Base-by-base conservation (phyloP, 176 grass and related monocot genomes). In the Cenchrus purpureus region DNA sequence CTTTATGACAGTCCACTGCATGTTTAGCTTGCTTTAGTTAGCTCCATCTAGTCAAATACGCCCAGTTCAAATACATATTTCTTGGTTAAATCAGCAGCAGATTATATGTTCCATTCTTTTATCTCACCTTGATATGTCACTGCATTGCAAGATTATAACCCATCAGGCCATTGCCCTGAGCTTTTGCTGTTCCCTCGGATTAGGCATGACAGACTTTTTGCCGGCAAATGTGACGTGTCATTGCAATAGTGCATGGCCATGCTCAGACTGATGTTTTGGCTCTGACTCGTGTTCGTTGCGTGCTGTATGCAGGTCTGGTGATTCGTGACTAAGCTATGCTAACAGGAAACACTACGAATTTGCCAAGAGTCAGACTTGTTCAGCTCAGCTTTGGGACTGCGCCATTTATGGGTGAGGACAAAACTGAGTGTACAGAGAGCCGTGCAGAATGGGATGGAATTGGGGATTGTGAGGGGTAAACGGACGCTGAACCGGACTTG, bases 231-330 rank as follows among this genome's bases (percentile, higher is more conserved):
- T 58, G 17, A 20, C 2, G 19, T 58, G 56, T 58, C 56, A 58
- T 58, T 58, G 17, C 6, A 58, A 56, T 56, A 17, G 16, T 58
- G 56, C 7, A 5, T 58, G 17, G 1, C 20, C 56, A 9, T n/a
- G 6, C 55, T 17, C 8, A 32, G 3, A 13, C 8, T 17, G 8
- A 54, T 32, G 10, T 4, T 52, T 54, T 9, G 15, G 14, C 13
- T 53, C 49, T 74, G 58, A 51, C 12, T 15, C 75, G 8, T 66
- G 32, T 17, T 37, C 60, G 16, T 62, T 14, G 2, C 12, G 31
- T 74, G 25, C 58, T 65, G 20, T 59, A 28, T 82, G 81, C 25
- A 84, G 82, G 46, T 75, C 58, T 3, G 45, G 12, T 75, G 82
- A 75, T 84, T 63, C 57, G 42, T 84, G 82, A 75, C 60, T 42